These are phyloP conservation scores for Gossypium bickii DNA, from an alignment of 345 rosid genomes.

Conservation along the genomic window DNA sequence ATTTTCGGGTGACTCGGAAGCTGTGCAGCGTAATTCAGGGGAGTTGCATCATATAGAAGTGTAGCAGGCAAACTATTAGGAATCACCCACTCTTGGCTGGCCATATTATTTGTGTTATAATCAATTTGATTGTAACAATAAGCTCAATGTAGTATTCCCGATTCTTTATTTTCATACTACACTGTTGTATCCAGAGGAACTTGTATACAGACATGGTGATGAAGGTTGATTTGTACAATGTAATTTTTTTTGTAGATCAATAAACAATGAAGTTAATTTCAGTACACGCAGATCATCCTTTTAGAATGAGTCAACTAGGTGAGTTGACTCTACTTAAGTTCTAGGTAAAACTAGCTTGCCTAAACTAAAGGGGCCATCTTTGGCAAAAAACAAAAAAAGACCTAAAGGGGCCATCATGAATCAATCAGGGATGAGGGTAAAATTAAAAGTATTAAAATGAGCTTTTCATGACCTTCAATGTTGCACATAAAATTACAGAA, in stretches of 20 bases:
- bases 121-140: background rate
- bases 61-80: slow-evolving; percentile 7
- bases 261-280: background rate
- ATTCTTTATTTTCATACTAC: background rate
- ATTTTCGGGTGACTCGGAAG: slow-evolving; percentile 13
- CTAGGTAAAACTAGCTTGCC: no score
- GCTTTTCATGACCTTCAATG: no score
- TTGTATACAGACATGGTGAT: background rate
- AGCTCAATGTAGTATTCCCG: background rate
- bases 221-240: background rate
- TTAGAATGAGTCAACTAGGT: background rate
- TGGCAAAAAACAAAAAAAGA: no score
- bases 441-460: no score
- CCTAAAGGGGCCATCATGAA: no score
- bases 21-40: slow-evolving; percentile 12
- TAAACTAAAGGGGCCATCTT: no score
- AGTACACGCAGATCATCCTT: background rate
- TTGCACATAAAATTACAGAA: no score
- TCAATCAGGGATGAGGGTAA: no score
- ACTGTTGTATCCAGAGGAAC: background rate
- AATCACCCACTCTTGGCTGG: background rate
- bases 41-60: slow-evolving; percentile 30
- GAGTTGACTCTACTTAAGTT: no score
- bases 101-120: slow-evolving; percentile 5
- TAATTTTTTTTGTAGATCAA: background rate